Base-by-base conservation (phyloP, 2,329 filamentous ascomycete genomes). In the Ophiostoma populinum region DNA sequence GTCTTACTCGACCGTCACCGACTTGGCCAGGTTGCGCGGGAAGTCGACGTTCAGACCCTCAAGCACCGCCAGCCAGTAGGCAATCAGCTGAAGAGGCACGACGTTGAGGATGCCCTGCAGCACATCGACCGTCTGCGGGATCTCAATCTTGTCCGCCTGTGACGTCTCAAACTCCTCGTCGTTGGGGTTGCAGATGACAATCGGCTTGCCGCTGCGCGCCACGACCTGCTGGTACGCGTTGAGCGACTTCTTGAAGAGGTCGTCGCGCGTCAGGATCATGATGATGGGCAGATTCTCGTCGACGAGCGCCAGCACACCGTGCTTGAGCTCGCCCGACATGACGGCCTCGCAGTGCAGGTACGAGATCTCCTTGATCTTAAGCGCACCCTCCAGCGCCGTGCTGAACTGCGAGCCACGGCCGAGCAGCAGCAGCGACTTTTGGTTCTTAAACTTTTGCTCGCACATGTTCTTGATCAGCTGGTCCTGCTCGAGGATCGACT, bases 291-390 rank as follows among this genome's bases (percentile, higher is more conserved):
- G 74, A 61, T 93, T 87, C 70, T 98, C 90, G 51, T 98, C 90
- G 40, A 98, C 90, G 43, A 98, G 70, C 35, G 90, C 90, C 54
- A 98, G 67, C 35, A 98, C 90, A 67, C 90, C 90, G 59, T 98
- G 90, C 74, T 98, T 98, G 50, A 98, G 72, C 64, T 98, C 90
- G 60, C 90, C 90, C 45, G 90, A 95, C 90, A 98, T 98, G 66
- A 98, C 90, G 49, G 90, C 90, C 65, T 98, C 90, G 60, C 90
- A 98, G 62, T 98, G 90, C 40, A 98, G 80, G 61, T 98, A 98
- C 13, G 87, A 95, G 51, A 98, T 98, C 64, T 98, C 90, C 73
- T 98, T 98, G 61, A 98, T 98, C 70, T 98, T 98, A 48, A 98
- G 69, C 33, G 90, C 90, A 61, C 83, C 90, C 67, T 98, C 90